phyloP scores from a whole-genome alignment of 495 filamentous ascomycete species.

The Penicillium waksmanii region DNA sequence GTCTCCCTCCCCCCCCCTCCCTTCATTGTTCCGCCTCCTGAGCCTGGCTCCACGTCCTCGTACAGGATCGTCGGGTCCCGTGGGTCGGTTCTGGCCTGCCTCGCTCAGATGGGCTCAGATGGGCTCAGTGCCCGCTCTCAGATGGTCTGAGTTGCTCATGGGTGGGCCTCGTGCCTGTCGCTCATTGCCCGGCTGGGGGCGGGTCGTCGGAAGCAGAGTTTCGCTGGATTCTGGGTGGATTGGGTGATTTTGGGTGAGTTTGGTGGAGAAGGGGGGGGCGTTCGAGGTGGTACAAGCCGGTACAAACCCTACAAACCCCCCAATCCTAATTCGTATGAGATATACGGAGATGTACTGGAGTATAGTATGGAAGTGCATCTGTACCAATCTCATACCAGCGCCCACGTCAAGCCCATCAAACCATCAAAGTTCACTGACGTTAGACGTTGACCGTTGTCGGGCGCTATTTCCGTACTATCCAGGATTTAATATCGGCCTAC shows the following conservation, averaged over 20 bases:
- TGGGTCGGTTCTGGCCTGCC: not conserved
- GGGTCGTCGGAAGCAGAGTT: slow-evolving; percentile 1
- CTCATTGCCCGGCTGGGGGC: slow-evolving; percentile 1
- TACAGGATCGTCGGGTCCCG: slow-evolving; percentile 6
- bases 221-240: slow-evolving; percentile 2
- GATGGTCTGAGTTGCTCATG: slow-evolving; percentile 1
- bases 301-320: not conserved
- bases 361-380: not conserved
- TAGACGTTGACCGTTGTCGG: not conserved
- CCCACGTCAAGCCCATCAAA: not conserved
- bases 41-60: slow-evolving; percentile 3
- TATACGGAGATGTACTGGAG: not conserved
- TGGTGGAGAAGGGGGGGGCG: slow-evolving; percentile 3
- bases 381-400: not conserved
- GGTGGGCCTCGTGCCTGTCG: slow-evolving; percentile 3
- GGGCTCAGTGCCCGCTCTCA: not conserved
- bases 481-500: not conserved
- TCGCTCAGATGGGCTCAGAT: not conserved
- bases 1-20: not conserved
- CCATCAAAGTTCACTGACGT: not conserved
- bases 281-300: slow-evolving; percentile 4
- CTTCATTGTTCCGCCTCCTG: slow-evolving; percentile 5
- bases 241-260: not conserved
- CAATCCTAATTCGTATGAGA: too few relatives aligned
- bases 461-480: not conserved